Conservation (phyloP, 2,329 filamentous ascomycete species). For the Neopestalotiopsis clavispora region DNA sequence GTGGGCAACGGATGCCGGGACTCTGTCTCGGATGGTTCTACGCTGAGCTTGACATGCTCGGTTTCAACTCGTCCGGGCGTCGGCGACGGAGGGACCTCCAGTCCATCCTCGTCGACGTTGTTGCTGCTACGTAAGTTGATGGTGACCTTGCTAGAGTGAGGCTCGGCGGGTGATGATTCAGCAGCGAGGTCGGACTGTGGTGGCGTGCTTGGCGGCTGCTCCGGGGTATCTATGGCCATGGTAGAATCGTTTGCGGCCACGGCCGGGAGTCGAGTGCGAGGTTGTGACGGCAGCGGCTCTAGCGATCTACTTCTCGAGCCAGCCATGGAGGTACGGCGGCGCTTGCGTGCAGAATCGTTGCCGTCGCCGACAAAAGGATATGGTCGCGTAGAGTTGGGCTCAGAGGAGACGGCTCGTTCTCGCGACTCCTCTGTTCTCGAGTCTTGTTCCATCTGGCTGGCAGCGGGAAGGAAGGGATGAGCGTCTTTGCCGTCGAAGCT, state of each 20-base stretch:
- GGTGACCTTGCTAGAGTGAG: conserved; percentile 62
- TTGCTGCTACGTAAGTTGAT: conserved; percentile 61
- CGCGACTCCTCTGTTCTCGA: conserved; percentile 54
- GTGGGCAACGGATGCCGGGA: conserved; percentile 34
- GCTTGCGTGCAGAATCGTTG: conserved; percentile 62
- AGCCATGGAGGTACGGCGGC: conserved; percentile 63
- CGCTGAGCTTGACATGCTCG: conserved; percentile 46
- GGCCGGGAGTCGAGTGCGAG: conserved; percentile 28
- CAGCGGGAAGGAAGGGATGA: conserved; percentile 41
- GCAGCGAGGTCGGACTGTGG: conserved; percentile 38
- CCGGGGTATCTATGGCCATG: conserved; percentile 47
- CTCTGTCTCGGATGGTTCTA: conserved; percentile 50
- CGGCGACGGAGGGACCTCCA: conserved; percentile 48
- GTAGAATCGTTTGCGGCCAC: conserved; percentile 38
- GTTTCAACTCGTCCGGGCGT: conserved; percentile 29
- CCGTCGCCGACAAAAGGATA: conserved; percentile 69
- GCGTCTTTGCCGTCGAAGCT: conserved; percentile 51
- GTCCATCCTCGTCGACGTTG: conserved; percentile 44
- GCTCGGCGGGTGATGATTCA: conserved; percentile 40
- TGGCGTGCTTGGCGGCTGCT: conserved; percentile 49
- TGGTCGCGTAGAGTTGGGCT: conserved; percentile 65
- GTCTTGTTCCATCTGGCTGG: conserved; percentile 60
- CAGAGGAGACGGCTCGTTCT: conserved; percentile 66
- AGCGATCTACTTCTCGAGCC: conserved; percentile 59
- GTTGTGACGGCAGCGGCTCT: conserved; percentile 40